Evolutionary conservation across 495 filamentous ascomycete genomes (phyloP).

Genomic region (Penicillium silybi): DNA sequence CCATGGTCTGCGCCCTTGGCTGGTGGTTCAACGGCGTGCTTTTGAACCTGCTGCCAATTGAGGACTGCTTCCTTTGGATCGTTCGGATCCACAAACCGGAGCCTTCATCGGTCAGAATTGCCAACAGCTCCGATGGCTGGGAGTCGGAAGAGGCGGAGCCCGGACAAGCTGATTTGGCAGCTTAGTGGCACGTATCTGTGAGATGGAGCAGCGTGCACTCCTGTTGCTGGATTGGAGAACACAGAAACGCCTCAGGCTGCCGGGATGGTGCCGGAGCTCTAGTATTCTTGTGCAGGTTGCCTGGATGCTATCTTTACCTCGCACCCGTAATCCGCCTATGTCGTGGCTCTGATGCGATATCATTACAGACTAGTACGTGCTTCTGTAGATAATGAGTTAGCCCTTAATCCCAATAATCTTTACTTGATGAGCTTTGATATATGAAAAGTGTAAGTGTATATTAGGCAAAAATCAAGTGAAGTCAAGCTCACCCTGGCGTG

Average conservation of each 20-base stretch:
- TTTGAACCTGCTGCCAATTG: slow-evolving; percentile 56
- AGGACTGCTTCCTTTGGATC: slow-evolving; percentile 63
- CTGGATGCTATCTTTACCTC: background rate
- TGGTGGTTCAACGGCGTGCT: slow-evolving; percentile 57
- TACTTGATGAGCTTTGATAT: background rate
- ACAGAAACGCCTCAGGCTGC: background rate
- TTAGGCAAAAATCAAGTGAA: background rate
- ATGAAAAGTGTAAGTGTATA: background rate
- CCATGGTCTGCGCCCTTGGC: slow-evolving; percentile 52
- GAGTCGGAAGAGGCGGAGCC: slow-evolving; percentile 20
- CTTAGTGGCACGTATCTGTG: background rate
- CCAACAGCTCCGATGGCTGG: slow-evolving; percentile 1
- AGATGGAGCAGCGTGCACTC: background rate
- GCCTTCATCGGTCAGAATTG: slow-evolving; percentile 15
- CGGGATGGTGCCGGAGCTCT: background rate
- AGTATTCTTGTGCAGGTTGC: background rate
- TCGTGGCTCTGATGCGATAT: background rate
- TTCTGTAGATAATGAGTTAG: background rate
- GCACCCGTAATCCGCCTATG: background rate
- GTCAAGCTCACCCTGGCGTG: too few relatives aligned
- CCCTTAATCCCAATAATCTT: background rate
- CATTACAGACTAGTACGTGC: background rate
- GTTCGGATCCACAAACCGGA: slow-evolving; percentile 61
- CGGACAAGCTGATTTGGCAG: slow-evolving; percentile 5
- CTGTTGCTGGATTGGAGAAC: background rate